These are phyloP conservation scores for Triticum turgidum DNA, from an alignment of 176 grass and related monocot genomes.

Conservation along the genomic window DNA sequence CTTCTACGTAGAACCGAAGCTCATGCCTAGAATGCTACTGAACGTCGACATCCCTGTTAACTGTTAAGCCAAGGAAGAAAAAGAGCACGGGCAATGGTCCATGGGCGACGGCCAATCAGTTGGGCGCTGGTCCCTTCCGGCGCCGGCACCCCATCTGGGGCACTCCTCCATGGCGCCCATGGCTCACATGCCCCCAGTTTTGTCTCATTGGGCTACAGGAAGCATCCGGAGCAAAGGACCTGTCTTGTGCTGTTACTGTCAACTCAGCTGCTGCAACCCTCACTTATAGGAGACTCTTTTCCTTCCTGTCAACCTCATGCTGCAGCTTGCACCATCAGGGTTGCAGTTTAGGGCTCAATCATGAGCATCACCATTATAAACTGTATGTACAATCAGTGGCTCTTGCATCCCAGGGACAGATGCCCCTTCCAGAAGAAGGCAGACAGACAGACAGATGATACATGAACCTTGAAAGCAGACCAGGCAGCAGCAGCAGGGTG, in stretches of 20 bases:
- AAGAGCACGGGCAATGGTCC: slow-evolving; percentile 10
- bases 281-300: not conserved
- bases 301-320: not conserved
- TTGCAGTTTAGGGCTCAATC: not conserved
- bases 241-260: slow-evolving; percentile 5
- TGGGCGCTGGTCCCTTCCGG: slow-evolving; percentile 13
- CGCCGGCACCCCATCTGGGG: slow-evolving; percentile 27
- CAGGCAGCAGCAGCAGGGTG: not conserved
- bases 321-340: not conserved
- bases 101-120: slow-evolving; percentile 22
- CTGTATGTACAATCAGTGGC: not conserved
- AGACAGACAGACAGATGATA: not conserved
- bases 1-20: too few species aligned
- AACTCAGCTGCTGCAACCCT: slow-evolving; percentile 22
- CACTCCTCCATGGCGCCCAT: not conserved
- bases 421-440: not conserved
- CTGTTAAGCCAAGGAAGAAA: not conserved
- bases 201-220: slow-evolving; percentile 23
- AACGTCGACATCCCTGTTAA: too few species aligned
- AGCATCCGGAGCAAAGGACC: not conserved
- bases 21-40: too few species aligned
- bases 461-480: not conserved
- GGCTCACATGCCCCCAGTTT: slow-evolving; percentile 40
- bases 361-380: not conserved
- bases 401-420: slow-evolving; percentile 3